phyloP scores from a whole-genome alignment of 2,329 filamentous ascomycete species.

The Uncinocarpus reesii region DNA sequence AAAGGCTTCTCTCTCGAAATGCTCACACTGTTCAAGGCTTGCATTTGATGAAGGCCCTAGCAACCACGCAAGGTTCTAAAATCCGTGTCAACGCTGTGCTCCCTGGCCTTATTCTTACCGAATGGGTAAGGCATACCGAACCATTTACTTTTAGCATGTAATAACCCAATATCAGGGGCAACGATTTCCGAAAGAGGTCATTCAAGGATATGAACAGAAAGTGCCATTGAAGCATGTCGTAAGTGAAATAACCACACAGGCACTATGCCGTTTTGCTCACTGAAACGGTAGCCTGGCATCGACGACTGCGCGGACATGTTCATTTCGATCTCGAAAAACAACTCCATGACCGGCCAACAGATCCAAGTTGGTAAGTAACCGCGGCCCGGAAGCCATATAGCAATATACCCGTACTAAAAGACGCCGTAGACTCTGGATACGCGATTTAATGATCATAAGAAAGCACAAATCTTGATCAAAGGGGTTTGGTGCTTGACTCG shows the following conservation, averaged over 20 bases:
- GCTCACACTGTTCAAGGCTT: conserved; percentile 35
- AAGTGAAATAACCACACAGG: conserved; percentile 18
- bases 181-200: conserved; percentile 48
- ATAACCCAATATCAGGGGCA: conserved; percentile 36
- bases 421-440: conserved; percentile 27
- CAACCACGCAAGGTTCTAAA: conserved; percentile 51
- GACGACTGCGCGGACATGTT: conserved; percentile 37
- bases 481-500: not conserved
- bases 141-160: not conserved
- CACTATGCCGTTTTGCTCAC: conserved; percentile 10
- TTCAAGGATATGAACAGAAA: conserved; percentile 44
- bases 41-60: conserved; percentile 56
- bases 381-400: not conserved
- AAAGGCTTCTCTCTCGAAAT: not conserved
- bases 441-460: conserved; percentile 14
- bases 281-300: conserved; percentile 26
- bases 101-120: conserved; percentile 55
- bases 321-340: conserved; percentile 34
- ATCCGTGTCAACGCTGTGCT: conserved; percentile 55
- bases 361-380: conserved; percentile 33
- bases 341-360: conserved; percentile 39
- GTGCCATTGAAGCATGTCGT: conserved; percentile 52
- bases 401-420: not conserved
- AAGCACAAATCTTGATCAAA: no score
- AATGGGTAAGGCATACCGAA: conserved; percentile 47